These are phyloP conservation scores for Alternaria arbusti DNA, from an alignment of 2,329 filamentous ascomycete species.

Conservation along the genomic window DNA sequence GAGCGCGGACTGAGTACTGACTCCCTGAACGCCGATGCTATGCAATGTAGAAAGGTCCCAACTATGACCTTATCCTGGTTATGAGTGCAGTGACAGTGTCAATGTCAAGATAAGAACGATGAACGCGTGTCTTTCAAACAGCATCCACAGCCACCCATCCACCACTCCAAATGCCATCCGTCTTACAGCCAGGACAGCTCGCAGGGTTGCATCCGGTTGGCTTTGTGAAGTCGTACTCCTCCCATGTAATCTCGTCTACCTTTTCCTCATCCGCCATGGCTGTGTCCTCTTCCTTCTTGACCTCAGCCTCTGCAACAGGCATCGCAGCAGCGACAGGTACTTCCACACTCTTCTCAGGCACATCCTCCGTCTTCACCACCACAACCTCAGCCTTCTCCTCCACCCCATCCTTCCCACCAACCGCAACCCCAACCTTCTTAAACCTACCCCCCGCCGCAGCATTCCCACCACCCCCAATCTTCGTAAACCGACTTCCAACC, in stretches of 20 bases:
- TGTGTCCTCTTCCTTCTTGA: slow-evolving; percentile 13
- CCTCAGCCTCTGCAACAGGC: slow-evolving; percentile 3
- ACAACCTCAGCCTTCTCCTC: slow-evolving; percentile 2
- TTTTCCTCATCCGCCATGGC: slow-evolving; percentile 38
- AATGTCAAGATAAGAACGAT: neutral
- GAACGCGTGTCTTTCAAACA: neutral
- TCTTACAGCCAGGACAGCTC: slow-evolving; percentile 32
- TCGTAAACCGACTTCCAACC: slow-evolving; percentile 33
- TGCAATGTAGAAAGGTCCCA: neutral
- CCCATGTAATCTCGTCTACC: slow-evolving; percentile 42
- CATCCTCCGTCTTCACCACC: slow-evolving; percentile 45
- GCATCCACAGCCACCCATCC: slow-evolving; percentile 58
- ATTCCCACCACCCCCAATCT: slow-evolving; percentile 32
- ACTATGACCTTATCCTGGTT: too few relatives aligned
- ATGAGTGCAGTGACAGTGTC: neutral
- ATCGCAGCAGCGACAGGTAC: neutral
- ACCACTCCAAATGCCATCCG: slow-evolving; percentile 30
- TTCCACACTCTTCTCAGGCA: slow-evolving; percentile 32
- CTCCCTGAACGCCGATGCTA: neutral
- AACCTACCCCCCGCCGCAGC: slow-evolving; percentile 54
- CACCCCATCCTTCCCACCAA: slow-evolving; percentile 8
- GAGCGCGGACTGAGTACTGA: neutral
- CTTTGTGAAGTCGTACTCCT: slow-evolving; percentile 60
- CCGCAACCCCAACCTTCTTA: slow-evolving; percentile 72
- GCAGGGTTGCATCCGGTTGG: slow-evolving; percentile 57